Base-by-base conservation (phyloP, 371 early-diverging fungal species). In the Circinella minor region DNA sequence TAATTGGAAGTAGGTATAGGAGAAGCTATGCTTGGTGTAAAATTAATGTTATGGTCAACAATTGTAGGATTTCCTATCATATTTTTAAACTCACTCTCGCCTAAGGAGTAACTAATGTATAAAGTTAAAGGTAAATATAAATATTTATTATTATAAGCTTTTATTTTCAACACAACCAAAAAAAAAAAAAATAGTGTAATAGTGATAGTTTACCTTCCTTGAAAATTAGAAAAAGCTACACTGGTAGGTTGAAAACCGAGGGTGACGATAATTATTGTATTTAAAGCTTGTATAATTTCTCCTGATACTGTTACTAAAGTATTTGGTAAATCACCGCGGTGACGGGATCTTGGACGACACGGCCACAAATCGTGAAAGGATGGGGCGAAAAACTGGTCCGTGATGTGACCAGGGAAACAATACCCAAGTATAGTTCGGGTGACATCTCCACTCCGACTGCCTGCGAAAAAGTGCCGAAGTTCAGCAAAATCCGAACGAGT, bases 301-400 rank as follows among this genome's bases (percentile, higher is more conserved):
- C 47, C 17, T 51, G 38, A 34, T 48, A 47, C 8, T 20, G 3
- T 15, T 9, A 37, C 10, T 15, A 49, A 1, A 11, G 36, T 1
- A 3, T 6, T 13, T 0, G 17, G 37, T n/a, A 54, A 18, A 6
- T 54, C 54, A 15, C 54, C 54, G 6, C 54, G 8, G 1, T 3
- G 6, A 6, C n/a, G 6, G 20, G 1, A n/a, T 6, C 54, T 8
- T 6, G 15, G 54, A 54, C 54, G 54, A 54, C 54, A 54, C 6
- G 49, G 65, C 65, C 65, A 65, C 0, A 65, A 2, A 8, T 65
- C 36, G 36, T 65, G 65, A 3, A 65, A 65, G 0, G 54, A 0
- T 5, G 65, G 47, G 0, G n/a, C 10, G 1, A 5, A 14, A 17
- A 65, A 65, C 5, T n/a, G 7, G 4, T 14, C 36, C 9, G 15